phyloP scores from a whole-genome alignment of 805 yeast species.

The Kodamaea kaohsiungensis region DNA sequence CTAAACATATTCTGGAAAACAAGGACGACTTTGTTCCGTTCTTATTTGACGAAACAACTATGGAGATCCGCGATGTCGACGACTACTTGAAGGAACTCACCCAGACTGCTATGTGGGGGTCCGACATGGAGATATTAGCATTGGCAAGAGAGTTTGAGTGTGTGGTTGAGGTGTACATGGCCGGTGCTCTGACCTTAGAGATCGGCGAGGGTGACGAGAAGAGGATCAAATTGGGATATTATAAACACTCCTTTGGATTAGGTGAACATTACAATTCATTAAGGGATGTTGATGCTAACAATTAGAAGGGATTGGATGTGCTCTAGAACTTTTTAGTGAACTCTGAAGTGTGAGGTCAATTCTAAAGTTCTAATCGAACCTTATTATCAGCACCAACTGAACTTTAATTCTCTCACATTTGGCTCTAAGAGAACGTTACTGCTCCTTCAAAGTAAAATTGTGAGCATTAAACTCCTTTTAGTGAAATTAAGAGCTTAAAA shows the following conservation, averaged over 20 bases:
- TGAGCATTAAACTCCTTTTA: too few species aligned
- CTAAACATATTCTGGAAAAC: slow-evolving; percentile 61
- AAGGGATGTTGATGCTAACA: slow-evolving; percentile 14
- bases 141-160: slow-evolving; percentile 68
- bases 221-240: slow-evolving; percentile 70
- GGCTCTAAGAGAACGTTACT: too few species aligned
- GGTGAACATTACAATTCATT: slow-evolving; percentile 94
- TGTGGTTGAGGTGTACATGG: slow-evolving; percentile 74
- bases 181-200: slow-evolving; percentile 66
- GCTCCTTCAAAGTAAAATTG: too few species aligned
- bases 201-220: slow-evolving; percentile 56
- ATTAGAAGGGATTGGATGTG: too few species aligned
- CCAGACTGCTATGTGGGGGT: slow-evolving; percentile 93
- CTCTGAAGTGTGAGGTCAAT: too few species aligned
- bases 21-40: slow-evolving; percentile 78
- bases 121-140: slow-evolving; percentile 88
- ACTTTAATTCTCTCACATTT: too few species aligned
- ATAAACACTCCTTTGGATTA: slow-evolving; percentile 80
- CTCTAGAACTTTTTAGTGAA: too few species aligned
- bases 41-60: slow-evolving; percentile 76
- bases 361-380: too few species aligned
- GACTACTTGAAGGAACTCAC: slow-evolving; percentile 69
- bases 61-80: slow-evolving; percentile 61
- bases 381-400: too few species aligned
- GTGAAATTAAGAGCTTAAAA: too few species aligned